These are phyloP conservation scores for Phragmites australis DNA, from an alignment of 176 grass and related monocot genomes.

Conservation along the genomic window DNA sequence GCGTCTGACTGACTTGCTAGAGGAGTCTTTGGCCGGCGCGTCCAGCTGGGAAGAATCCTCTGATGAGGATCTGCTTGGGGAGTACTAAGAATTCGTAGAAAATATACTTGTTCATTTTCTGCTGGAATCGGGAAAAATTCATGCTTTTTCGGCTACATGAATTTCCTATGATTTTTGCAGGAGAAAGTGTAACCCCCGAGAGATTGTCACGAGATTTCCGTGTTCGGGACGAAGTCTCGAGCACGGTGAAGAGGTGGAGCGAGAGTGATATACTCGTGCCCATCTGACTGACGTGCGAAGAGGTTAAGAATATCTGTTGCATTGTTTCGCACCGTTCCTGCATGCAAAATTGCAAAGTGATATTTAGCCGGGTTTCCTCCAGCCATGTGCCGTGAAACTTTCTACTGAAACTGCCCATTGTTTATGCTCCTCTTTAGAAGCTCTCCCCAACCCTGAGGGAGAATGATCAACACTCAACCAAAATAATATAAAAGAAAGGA, in stretches of 20 bases:
- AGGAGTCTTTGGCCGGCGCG: conserved; percentile 23
- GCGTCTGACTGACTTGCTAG: background rate
- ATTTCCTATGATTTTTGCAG: no score
- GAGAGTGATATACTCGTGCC: no score
- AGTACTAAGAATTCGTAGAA: background rate
- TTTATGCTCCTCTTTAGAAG: background rate
- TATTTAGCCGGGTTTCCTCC: background rate
- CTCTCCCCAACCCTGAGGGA: background rate
- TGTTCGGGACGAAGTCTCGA: no score
- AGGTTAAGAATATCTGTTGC: background rate
- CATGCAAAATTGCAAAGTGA: background rate
- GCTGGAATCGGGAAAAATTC: no score
- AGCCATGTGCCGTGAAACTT: conserved; percentile 23
- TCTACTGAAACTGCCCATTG: background rate
- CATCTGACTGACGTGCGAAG: no score
- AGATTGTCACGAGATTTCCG: no score
- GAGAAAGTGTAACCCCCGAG: no score
- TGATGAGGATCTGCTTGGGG: background rate
- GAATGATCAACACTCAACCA: background rate
- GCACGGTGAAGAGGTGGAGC: no score
- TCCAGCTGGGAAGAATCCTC: conserved; percentile 5
- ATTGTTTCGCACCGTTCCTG: background rate
- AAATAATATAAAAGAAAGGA: conserved; percentile 37
- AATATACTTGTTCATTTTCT: background rate
- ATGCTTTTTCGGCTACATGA: no score